Conservation (phyloP, 176 grass and related monocot genomes). For the Carex pumila region DNA sequence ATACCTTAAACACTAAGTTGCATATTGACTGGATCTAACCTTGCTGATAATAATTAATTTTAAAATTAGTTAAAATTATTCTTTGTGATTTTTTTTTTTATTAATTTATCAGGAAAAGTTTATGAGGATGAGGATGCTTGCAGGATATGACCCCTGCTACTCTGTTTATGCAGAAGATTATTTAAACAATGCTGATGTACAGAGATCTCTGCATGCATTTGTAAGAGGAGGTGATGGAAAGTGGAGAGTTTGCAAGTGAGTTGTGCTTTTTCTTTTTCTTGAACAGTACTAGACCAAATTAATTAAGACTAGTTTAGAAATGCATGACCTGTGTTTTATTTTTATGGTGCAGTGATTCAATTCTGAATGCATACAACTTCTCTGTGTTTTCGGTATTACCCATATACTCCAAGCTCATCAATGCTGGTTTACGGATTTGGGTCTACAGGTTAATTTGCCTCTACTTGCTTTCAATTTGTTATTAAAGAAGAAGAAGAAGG, state of each 20-base stretch:
- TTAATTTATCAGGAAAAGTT: slow-evolving; percentile 23
- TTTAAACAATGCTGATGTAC: slow-evolving; percentile 66
- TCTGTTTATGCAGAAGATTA: slow-evolving; percentile 59
- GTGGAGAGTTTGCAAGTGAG: slow-evolving; percentile 64
- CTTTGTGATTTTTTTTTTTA: not conserved
- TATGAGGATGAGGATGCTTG: slow-evolving; percentile 32
- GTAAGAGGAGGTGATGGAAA: slow-evolving; percentile 29
- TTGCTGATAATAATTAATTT: not conserved
- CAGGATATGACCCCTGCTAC: slow-evolving; percentile 74
- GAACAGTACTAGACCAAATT: too few species aligned
- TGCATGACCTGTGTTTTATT: not conserved
- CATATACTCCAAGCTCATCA: slow-evolving; percentile 70
- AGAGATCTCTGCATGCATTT: slow-evolving; percentile 58
- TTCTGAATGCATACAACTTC: slow-evolving; percentile 54
- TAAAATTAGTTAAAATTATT: slow-evolving; percentile 5
- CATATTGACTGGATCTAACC: too few species aligned
- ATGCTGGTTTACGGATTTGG: slow-evolving; percentile 76
- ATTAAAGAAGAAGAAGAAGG: not conserved
- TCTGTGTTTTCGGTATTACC: slow-evolving; percentile 57
- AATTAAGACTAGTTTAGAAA: not conserved
- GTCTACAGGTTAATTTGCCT: slow-evolving; percentile 66
- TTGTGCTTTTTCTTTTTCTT: not conserved
- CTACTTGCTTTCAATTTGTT: not conserved
- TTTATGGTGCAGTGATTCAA: slow-evolving; percentile 41
- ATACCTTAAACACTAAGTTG: too few species aligned